Evolutionary conservation across 108 stramenopile genomes (phyloP).

Genomic region (Cylindrotheca closterium): DNA sequence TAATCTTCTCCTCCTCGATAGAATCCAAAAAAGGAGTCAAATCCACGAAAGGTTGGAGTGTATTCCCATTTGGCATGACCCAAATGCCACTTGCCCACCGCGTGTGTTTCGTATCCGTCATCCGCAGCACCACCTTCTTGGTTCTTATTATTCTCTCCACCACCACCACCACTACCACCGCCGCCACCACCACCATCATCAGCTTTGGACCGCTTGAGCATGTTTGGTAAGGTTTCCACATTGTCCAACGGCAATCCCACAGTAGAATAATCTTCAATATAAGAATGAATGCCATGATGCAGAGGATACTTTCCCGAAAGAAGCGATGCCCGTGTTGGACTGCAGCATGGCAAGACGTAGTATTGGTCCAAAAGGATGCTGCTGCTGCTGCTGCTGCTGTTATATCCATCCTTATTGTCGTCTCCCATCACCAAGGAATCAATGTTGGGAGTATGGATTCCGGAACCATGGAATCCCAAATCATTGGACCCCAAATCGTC

Average conservation of each 20-base stretch:
- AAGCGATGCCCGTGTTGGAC: conserved; percentile 38
- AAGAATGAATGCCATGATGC: conserved; percentile 33
- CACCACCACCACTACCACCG: too few species aligned
- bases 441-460: conserved; percentile 30
- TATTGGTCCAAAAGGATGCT: conserved; percentile 38
- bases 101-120: conserved; percentile 56
- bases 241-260: conserved; percentile 35
- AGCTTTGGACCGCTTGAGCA: conserved; percentile 13
- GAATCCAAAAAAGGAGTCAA: conserved; percentile 60
- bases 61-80: conserved; percentile 37
- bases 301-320: conserved; percentile 41
- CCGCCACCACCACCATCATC: too few species aligned
- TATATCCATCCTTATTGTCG: neutral
- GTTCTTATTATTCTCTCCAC: too few species aligned
- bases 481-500: conserved; percentile 53
- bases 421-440: conserved; percentile 21
- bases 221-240: conserved; percentile 34
- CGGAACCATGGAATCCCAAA: conserved; percentile 37
- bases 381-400: neutral
- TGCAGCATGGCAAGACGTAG: conserved; percentile 46
- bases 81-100: conserved; percentile 70
- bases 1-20: conserved; percentile 54
- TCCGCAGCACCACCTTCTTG: too few species aligned
- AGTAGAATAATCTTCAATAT: conserved; percentile 8
- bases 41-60: conserved; percentile 59